These are phyloP conservation scores for Allium fistulosum DNA, from an alignment of 106 monocot species.

Conservation along the genomic window DNA sequence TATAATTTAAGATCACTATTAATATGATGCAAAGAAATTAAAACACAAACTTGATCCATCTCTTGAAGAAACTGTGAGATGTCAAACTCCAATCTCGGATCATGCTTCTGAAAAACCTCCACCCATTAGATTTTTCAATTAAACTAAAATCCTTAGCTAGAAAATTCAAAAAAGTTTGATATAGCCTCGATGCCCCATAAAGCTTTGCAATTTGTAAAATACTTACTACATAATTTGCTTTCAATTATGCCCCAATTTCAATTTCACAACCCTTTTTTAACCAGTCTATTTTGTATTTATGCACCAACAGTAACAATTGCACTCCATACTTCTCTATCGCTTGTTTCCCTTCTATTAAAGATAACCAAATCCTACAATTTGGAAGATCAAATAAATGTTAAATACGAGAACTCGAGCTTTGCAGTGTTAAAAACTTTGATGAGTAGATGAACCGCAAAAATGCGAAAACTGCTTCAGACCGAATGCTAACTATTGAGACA, in stretches of 20 bases:
- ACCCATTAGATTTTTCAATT: conserved; percentile 58
- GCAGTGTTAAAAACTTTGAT: conserved; percentile 18
- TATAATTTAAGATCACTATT: too few relatives aligned
- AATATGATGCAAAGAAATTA: too few relatives aligned
- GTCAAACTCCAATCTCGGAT: too few relatives aligned
- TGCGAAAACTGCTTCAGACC: conserved; percentile 51
- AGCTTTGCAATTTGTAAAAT: conserved; percentile 30
- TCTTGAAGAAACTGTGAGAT: too few relatives aligned
- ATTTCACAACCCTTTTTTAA: conserved; percentile 44
- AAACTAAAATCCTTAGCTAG: conserved; percentile 33
- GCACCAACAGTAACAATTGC: conserved; percentile 44
- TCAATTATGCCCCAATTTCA: conserved; percentile 17
- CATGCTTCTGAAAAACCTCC: too few relatives aligned
- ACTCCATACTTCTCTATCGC: too few relatives aligned
- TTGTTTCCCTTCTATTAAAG: too few relatives aligned
- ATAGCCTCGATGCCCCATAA: conserved; percentile 66
- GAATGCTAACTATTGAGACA: conserved; percentile 52
- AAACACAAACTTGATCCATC: too few relatives aligned
- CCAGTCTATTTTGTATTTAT: conserved; percentile 45
- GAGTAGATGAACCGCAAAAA: conserved; percentile 61
- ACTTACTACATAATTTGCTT: conserved; percentile 24
- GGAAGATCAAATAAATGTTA: too few relatives aligned
- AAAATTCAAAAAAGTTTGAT: conserved; percentile 41
- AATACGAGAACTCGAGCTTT: too few relatives aligned
- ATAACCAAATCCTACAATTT: too few relatives aligned